A percentile compares a stretch with the other conserved stretches of the same genome.
phyloP scores from a whole-genome alignment of 768 basidiomycete species.

The Rhizopogon salebrosus region DNA sequence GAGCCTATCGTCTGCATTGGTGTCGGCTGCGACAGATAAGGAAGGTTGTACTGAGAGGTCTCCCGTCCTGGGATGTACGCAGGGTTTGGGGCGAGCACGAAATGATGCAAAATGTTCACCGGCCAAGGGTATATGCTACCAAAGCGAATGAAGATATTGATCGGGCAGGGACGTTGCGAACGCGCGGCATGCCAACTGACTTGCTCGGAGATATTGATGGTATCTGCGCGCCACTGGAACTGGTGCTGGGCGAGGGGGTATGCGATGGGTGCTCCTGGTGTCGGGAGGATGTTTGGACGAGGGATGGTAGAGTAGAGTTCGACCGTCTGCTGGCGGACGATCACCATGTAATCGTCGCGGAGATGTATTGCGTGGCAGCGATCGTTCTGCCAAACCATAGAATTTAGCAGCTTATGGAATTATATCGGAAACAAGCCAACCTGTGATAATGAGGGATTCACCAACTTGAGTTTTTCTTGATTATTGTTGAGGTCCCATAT shows the following conservation, averaged over 20 bases:
- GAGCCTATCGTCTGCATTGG: slow-evolving; percentile 39
- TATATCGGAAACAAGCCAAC: slow-evolving; percentile 14
- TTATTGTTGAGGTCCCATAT: slow-evolving; percentile 32
- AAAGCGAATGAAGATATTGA: slow-evolving; percentile 57
- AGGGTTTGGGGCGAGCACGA: slow-evolving; percentile 42
- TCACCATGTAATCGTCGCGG: slow-evolving; percentile 37
- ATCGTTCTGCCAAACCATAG: slow-evolving; percentile 27
- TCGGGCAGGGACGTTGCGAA: slow-evolving; percentile 19
- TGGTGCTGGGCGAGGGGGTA: slow-evolving; percentile 41
- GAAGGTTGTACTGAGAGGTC: slow-evolving; percentile 32
- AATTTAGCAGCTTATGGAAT: background rate
- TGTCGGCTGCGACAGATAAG: slow-evolving; percentile 37
- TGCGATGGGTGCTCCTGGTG: slow-evolving; percentile 19
- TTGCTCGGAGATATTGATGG: slow-evolving; percentile 35
- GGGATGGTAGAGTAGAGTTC: slow-evolving; percentile 38
- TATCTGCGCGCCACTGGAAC: slow-evolving; percentile 58
- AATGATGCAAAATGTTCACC: slow-evolving; percentile 64
- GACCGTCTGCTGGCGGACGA: slow-evolving; percentile 37
- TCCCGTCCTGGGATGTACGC: slow-evolving; percentile 20
- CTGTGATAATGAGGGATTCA: slow-evolving; percentile 28
- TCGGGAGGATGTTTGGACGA: slow-evolving; percentile 12
- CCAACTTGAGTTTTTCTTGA: slow-evolving; percentile 28
- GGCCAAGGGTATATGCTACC: slow-evolving; percentile 62
- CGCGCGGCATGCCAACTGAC: slow-evolving; percentile 15
- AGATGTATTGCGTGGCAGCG: slow-evolving; percentile 37